A percentile compares a stretch with the other conserved stretches of the same genome.
Evolutionary conservation across 1,284 basidiomycete genomes (phyloP).

Genomic region (Phylloboletellus chloephorus): DNA sequence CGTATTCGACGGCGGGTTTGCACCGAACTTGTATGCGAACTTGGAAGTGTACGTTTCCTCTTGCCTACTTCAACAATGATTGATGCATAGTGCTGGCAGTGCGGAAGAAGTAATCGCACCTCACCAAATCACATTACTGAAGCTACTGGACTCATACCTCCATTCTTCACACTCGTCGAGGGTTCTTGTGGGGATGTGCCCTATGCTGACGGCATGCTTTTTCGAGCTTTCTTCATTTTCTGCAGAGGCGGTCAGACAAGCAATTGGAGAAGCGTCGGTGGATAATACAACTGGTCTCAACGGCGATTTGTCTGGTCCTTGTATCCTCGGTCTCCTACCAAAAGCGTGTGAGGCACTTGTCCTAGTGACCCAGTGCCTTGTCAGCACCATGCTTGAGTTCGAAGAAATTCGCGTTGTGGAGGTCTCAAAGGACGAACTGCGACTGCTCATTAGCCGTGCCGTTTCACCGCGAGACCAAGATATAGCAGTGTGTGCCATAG

Average conservation of each 20-base stretch:
- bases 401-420: constrained; percentile 16
- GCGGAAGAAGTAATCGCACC: constrained; percentile 71
- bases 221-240: constrained; percentile 50
- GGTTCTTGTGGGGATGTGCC: constrained; percentile 41
- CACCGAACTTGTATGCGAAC: constrained; percentile 46
- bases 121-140: constrained; percentile 79
- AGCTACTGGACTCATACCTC: constrained; percentile 77
- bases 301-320: constrained; percentile 8
- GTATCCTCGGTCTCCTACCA: constrained; percentile 59
- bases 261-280: constrained; percentile 34
- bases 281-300: background rate
- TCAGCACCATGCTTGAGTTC: constrained; percentile 51
- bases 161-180: constrained; percentile 38
- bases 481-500: constrained; percentile 55
- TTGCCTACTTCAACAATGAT: constrained; percentile 2
- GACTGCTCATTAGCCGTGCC: constrained; percentile 41
- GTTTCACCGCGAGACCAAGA: constrained; percentile 38
- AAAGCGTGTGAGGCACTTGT: constrained; percentile 77
- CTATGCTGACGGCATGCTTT: constrained; percentile 50
- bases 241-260: constrained; percentile 45
- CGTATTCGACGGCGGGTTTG: constrained; percentile 46
- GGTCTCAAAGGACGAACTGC: constrained; percentile 26
- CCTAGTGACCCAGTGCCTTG: constrained; percentile 70
- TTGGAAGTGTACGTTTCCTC: constrained; percentile 44
- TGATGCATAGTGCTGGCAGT: constrained; percentile 36